Conservation (phyloP, 2,329 filamentous ascomycete genomes). For the Xylariaceae sp. region DNA sequence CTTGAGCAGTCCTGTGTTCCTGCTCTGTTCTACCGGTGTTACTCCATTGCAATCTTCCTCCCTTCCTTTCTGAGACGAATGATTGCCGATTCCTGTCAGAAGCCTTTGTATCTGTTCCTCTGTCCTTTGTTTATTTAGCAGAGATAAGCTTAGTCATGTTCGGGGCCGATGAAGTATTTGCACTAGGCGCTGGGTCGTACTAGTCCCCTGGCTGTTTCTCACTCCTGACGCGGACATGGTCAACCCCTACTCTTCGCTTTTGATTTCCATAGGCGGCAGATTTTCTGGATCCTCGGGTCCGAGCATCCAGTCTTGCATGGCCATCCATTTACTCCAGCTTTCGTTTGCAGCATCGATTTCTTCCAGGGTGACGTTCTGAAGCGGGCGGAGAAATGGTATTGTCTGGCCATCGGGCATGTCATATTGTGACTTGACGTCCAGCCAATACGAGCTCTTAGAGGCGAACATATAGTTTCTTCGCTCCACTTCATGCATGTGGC, state of each 20-base stretch:
- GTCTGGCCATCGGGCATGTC: conserved; percentile 81
- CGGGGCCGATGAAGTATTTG: too few species aligned
- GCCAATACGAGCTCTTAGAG: conserved; percentile 88
- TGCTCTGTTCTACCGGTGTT: not conserved
- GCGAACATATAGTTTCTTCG: conserved; percentile 93
- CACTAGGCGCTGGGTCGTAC: too few species aligned
- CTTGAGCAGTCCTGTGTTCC: not conserved
- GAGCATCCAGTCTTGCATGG: conserved; percentile 99
- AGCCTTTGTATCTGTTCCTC: too few species aligned
- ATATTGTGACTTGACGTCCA: conserved; percentile 83
- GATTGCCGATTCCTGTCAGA: too few species aligned
- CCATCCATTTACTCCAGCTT: conserved; percentile 90
- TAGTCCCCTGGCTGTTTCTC: too few species aligned
- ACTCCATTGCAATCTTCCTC: too few species aligned
- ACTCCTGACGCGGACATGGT: too few species aligned
- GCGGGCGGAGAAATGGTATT: conserved; percentile 79
- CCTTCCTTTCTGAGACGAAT: too few species aligned
- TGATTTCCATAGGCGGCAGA: conserved; percentile 22
- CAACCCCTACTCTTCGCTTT: conserved; percentile 22
- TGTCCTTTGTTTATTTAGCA: too few species aligned
- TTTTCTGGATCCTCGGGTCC: conserved; percentile 66
- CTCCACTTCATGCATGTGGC: conserved; percentile 81
- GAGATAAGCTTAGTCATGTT: too few species aligned
- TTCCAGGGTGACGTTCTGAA: conserved; percentile 70
- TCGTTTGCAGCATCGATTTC: conserved; percentile 82